A percentile compares a stretch with the other conserved stretches of the same genome.
Evolutionary conservation across 1,284 basidiomycete genomes (phyloP).

Genomic region (Lentinula novae-zelandiae): DNA sequence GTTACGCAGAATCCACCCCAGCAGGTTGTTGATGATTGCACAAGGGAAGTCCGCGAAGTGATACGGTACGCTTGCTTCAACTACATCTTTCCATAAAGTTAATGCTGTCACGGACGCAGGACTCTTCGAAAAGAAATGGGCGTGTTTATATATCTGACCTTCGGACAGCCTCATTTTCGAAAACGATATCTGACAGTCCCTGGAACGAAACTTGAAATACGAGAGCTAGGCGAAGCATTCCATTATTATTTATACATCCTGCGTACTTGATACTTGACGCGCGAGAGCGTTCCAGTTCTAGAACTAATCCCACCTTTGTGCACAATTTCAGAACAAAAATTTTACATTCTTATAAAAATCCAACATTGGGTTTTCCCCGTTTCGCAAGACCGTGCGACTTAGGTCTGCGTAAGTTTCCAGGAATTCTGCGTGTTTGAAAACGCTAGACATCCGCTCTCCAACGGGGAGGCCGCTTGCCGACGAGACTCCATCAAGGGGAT

Average conservation of each 20-base stretch:
- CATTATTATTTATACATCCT: constrained; percentile 82
- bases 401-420: constrained; percentile 79
- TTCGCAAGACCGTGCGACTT: constrained; percentile 60
- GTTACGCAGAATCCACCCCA: constrained; percentile 70
- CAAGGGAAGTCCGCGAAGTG: constrained; percentile 78
- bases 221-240: constrained; percentile 72
- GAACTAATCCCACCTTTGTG: background rate
- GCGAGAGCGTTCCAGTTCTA: background rate
- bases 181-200: constrained; percentile 59
- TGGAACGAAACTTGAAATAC: constrained; percentile 59
- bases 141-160: constrained; percentile 81
- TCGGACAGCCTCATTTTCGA: constrained; percentile 91
- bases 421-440: constrained; percentile 85
- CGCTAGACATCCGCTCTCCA: constrained; percentile 74
- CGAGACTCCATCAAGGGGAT: constrained; percentile 60
- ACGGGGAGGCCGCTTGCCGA: constrained; percentile 76
- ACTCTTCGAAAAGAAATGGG: constrained; percentile 60
- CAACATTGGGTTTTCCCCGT: constrained; percentile 85
- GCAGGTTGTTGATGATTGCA: constrained; percentile 74
- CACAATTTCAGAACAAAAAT: constrained; percentile 51
- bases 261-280: constrained; percentile 21
- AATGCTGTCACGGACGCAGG: constrained; percentile 31
- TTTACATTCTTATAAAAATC: constrained; percentile 90
- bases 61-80: constrained; percentile 48
- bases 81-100: background rate